These are phyloP conservation scores for Rhizopogon roseolus DNA, from an alignment of 768 basidiomycete genomes.

Conservation along the genomic window DNA sequence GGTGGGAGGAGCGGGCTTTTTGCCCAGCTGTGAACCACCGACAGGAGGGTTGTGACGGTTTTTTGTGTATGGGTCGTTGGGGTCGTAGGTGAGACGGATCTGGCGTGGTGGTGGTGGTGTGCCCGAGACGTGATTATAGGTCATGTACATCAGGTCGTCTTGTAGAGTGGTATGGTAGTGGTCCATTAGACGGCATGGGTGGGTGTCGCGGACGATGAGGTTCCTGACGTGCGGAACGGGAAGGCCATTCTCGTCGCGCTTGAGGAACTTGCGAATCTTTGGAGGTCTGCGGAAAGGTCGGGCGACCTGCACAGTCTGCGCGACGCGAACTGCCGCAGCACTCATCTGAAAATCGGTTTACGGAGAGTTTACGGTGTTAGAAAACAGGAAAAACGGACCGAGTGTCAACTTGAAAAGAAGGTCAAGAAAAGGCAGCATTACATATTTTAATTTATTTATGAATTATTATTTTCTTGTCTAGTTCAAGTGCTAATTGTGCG, in stretches of 20 bases:
- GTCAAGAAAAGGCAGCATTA: no score
- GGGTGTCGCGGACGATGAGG: constrained; percentile 63
- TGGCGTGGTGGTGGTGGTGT: constrained; percentile 48
- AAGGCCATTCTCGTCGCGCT: constrained; percentile 49
- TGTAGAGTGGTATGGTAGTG: constrained; percentile 83
- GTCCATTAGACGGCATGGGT: constrained; percentile 67
- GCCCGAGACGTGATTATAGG: constrained; percentile 73
- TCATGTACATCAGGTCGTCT: constrained; percentile 93
- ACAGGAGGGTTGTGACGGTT: constrained; percentile 72
- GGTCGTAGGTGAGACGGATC: constrained; percentile 69
- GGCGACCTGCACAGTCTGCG: constrained; percentile 20
- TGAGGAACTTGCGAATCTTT: constrained; percentile 38
- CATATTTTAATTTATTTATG: no score
- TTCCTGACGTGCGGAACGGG: constrained; percentile 65
- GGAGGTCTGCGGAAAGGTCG: constrained; percentile 54
- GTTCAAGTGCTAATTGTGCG: no score
- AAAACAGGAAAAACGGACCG: constrained; percentile 1
- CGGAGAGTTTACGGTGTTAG: not conserved
- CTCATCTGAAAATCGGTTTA: constrained; percentile 6
- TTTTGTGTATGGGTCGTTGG: constrained; percentile 76
- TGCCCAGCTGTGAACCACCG: constrained; percentile 64
- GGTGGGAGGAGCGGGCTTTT: constrained; percentile 63
- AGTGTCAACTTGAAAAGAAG: no score
- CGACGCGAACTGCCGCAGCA: constrained; percentile 8
- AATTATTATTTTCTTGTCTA: no score